Conservation (phyloP, 805 yeast genomes). For the Saturnispora silvae region DNA sequence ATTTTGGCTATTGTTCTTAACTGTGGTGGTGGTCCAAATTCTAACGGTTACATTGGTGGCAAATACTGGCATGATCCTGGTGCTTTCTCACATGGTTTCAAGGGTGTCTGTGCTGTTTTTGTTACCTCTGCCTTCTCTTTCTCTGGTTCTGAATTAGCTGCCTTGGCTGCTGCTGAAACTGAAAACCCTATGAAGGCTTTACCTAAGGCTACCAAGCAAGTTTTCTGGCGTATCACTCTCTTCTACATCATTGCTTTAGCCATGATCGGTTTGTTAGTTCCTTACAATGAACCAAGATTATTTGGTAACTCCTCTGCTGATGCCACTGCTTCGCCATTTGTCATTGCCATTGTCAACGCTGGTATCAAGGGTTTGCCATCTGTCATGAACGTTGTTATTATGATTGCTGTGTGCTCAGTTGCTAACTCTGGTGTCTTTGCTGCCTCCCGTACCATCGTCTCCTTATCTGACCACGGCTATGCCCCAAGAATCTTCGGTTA, state of each 20-base stretch:
- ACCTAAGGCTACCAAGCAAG: conserved; percentile 52
- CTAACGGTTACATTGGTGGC: conserved; percentile 46
- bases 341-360: conserved; percentile 53
- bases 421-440: conserved; percentile 69
- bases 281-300: conserved; percentile 36
- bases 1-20: conserved; percentile 41
- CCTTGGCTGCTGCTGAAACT: conserved; percentile 54
- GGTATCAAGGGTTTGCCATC: conserved; percentile 60
- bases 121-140: conserved; percentile 51
- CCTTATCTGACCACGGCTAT: conserved; percentile 60
- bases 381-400: conserved; percentile 63
- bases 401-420: conserved; percentile 63
- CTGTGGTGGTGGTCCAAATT: conserved; percentile 49
- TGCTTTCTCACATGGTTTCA: conserved; percentile 36
- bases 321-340: conserved; percentile 64
- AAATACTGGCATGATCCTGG: conserved; percentile 51
- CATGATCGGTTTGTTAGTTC: conserved; percentile 43
- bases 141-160: conserved; percentile 53
- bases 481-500: conserved; percentile 55
- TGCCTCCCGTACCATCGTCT: conserved; percentile 56
- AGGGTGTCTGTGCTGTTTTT: conserved; percentile 49
- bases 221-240: conserved; percentile 46
- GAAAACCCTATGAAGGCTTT: conserved; percentile 45
- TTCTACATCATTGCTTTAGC: conserved; percentile 42
- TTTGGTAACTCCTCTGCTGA: conserved; percentile 39